Base-by-base conservation (phyloP, 2,329 filamentous ascomycete species). In the Endocalyx cinctus region DNA sequence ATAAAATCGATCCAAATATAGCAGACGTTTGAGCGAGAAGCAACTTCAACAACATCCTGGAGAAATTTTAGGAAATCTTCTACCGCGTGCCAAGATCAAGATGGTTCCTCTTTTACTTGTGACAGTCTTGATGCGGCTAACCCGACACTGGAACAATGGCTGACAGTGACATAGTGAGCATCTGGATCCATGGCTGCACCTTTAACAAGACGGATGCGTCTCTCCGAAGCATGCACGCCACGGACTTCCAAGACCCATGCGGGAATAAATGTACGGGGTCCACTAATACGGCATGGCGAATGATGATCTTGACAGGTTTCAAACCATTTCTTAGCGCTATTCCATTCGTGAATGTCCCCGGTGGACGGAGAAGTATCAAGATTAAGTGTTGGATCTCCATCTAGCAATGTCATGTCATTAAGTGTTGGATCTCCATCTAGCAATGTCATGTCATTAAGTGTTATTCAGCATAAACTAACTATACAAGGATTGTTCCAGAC, bases 81-180 rank as follows among this genome's bases (percentile, higher is more conserved):
- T 23, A 23, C 20, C 8, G 20, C 20, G 8, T 23, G 20, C 20
- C 20, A 23, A n/a, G 8, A 8, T n/a, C n/a, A n/a, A n/a, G n/a
- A 8, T 8, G n/a, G 20, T 23, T 23, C 20, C 20, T 23, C 8
- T 8, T 8, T 23, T 23, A 23, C 8, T 23, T n/a, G 8, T 8
- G 20, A 10, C 17, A 10, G 18, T 13, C 6, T 6, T 4, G 17
- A 27, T 16, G 7, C 11, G 14, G 12, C 16, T 5, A 16, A 13
- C 8, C 5, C 17, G 27, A 10, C 10, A 14, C 14, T 17, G 18
- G 7, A 22, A 14, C 22, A 27, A 17, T 34, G 25, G 22, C 31
- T 34, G 12, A 34, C 17, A 5, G 31, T 28, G 4, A 34, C 5
- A 15, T 34, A 34, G 10, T 18, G 30, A 6, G 18, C 13, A 5